Conservation (phyloP, 495 filamentous ascomycete genomes). For the Coniosporium apollinis region DNA sequence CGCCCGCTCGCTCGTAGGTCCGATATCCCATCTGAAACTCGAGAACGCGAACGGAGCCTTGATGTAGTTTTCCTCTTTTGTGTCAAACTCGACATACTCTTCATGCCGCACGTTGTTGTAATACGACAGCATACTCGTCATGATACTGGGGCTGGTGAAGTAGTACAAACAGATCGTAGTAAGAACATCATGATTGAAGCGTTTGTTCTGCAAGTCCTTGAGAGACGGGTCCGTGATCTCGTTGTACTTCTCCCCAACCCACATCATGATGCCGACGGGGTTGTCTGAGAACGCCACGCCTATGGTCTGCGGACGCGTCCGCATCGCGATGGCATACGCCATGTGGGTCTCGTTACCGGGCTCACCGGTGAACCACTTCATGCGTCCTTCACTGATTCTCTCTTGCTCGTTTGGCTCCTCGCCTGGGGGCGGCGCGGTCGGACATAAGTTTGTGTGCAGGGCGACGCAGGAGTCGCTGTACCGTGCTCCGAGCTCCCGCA, state of each 20-base stretch:
- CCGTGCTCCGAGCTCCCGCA: constrained; percentile 3
- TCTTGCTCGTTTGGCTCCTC: constrained; percentile 4
- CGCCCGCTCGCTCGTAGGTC: constrained; percentile 4
- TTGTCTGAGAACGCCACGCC: constrained; percentile 7
- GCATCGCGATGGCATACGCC: constrained; percentile 10
- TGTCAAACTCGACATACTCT: constrained; percentile 9
- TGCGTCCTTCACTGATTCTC: constrained; percentile 2
- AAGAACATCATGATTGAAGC: constrained; percentile 9
- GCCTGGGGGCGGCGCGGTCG: constrained; percentile 1
- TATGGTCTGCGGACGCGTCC: constrained; percentile 11
- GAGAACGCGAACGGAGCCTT: constrained; percentile 11
- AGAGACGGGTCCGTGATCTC: constrained; percentile 5
- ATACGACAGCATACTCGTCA: constrained; percentile 11
- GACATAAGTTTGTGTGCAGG: constrained; percentile 2
- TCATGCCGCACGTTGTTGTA: constrained; percentile 14
- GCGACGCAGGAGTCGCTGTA: background rate
- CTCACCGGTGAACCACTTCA: constrained; percentile 4
- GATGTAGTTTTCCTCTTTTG: constrained; percentile 10
- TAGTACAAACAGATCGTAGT: constrained; percentile 14
- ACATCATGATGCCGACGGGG: constrained; percentile 12
- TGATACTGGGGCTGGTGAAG: constrained; percentile 10
- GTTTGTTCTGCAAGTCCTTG: background rate
- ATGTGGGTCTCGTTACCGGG: constrained; percentile 6
- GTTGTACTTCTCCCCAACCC: constrained; percentile 16
- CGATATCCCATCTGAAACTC: constrained; percentile 10